These are phyloP conservation scores for Russula brevipes DNA, from an alignment of 768 basidiomycete genomes.

Conservation along the genomic window DNA sequence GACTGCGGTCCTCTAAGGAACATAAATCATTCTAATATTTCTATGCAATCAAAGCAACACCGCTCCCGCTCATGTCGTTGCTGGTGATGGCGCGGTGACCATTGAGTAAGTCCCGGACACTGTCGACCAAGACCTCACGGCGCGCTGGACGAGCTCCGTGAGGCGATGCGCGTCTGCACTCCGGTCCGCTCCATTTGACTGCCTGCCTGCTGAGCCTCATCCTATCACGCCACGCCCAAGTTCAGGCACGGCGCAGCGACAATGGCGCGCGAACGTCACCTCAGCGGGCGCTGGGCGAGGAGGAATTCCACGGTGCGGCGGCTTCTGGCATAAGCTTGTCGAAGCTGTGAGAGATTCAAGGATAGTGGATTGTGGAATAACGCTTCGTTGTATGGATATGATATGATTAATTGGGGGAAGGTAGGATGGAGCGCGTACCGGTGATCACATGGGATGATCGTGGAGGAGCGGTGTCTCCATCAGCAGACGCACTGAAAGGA, in stretches of 20 bases:
- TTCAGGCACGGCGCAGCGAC: constrained; percentile 35
- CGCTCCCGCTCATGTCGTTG: neutral
- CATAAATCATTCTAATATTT: neutral
- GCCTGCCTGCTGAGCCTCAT: constrained; percentile 13
- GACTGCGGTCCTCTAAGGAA: too few relatives aligned
- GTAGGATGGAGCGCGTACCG: constrained; percentile 36
- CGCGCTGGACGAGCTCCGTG: constrained; percentile 31
- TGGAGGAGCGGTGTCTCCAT: constrained; percentile 59
- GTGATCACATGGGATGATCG: constrained; percentile 89
- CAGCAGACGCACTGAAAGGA: constrained; percentile 65
- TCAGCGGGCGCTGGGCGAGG: constrained; percentile 56
- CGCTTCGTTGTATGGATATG: neutral
- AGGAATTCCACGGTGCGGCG: constrained; percentile 71
- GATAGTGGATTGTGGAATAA: too few relatives aligned
- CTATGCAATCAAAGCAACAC: neutral
- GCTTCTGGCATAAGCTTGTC: constrained; percentile 87
- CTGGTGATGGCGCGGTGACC: neutral
- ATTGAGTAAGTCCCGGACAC: constrained; percentile 21
- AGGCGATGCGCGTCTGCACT: constrained; percentile 30
- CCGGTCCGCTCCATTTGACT: neutral
- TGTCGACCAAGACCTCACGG: constrained; percentile 30
- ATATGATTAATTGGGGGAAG: neutral
- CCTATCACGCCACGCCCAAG: constrained; percentile 16
- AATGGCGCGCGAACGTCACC: constrained; percentile 78
- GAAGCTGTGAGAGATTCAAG: constrained; percentile 43